These are phyloP conservation scores for Dryadomyces quercus-mongolicae DNA, from an alignment of 2,329 filamentous ascomycete genomes.

Conservation along the genomic window DNA sequence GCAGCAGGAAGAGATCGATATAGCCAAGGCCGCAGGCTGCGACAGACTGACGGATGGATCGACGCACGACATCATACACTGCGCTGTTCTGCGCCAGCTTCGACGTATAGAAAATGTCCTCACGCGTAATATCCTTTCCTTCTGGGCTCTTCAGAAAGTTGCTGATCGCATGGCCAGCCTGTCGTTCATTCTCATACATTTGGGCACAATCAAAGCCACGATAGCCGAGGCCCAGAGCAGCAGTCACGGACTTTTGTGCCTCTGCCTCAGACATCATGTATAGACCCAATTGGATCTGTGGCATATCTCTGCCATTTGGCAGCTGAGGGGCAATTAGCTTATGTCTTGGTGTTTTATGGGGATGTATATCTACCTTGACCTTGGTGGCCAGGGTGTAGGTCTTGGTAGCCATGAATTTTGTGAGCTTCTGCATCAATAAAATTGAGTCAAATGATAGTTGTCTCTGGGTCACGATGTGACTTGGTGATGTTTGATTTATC, in stretches of 20 bases:
- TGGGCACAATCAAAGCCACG: conserved; percentile 40
- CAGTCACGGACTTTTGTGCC: conserved; percentile 43
- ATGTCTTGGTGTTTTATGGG: background rate
- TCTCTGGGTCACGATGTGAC: too few species aligned
- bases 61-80: conserved; percentile 54
- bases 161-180: conserved; percentile 54
- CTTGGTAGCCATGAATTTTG: background rate
- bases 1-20: conserved; percentile 68
- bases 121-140: conserved; percentile 36
- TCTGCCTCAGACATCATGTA: conserved; percentile 57
- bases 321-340: conserved; percentile 26
- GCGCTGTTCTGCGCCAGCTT: conserved; percentile 58
- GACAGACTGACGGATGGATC: conserved; percentile 53
- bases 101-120: conserved; percentile 68
- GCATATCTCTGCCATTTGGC: conserved; percentile 54
- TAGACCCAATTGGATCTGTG: conserved; percentile 61
- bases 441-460: background rate
- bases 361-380: background rate
- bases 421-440: background rate
- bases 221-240: conserved; percentile 42
- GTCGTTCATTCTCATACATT: conserved; percentile 55
- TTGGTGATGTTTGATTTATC: too few species aligned
- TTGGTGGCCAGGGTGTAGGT: background rate
- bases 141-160: conserved; percentile 34
- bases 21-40: conserved; percentile 57